Evolutionary conservation across 768 basidiomycete genomes (phyloP), one percentile per base, ranked within the genome.

Genomic region (Tulasnella sp.): DNA sequence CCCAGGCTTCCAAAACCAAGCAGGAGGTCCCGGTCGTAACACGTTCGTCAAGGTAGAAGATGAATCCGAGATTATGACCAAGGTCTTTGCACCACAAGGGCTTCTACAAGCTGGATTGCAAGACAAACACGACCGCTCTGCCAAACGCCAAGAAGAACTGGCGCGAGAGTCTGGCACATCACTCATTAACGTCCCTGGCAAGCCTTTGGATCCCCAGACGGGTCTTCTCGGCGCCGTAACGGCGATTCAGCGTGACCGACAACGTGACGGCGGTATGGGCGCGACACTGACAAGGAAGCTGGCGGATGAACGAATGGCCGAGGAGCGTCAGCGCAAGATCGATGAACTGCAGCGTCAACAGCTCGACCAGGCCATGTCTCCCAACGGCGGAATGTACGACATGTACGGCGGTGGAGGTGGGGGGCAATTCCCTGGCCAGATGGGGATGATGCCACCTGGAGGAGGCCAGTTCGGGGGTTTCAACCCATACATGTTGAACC

Each of bases 161-260:
- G 96, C 96, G 9, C 78, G 94, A 34, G 94, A 96, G 73, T 84
- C 79, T 5, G 96, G 96, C 27, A 88, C 82, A 15, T 91, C 92
- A 3, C 78, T 98, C 55, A 84, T 98, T 74, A 94, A 95, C 69
- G 90, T 99, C n/a, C 91, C 90, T 3, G 82, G 84, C 68, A 95
- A 95, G 69, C 92, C 94, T 0, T 92, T 90, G 0, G 89, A 91
- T 1, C 94, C 96, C 7, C 92, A 95, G 72, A 90, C 88, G 44
- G 96, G 96, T 41, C 78, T 98, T 44, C 82, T 99, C 51, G 96
- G 96, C 17, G 95, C 95, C 1, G 92, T 98, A 66, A 92, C 92
- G 44, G 89, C 87, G 8, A 92, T 96, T 69, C 92, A 99, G 71
- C 80, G 90, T 54, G 95, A 98, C 59, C 78, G 91, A 62, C 91